A percentile compares a stretch with the other conserved stretches of the same genome.
phyloP scores from a whole-genome alignment of 1,284 basidiomycete species.

The Macrocystidia cucumis region DNA sequence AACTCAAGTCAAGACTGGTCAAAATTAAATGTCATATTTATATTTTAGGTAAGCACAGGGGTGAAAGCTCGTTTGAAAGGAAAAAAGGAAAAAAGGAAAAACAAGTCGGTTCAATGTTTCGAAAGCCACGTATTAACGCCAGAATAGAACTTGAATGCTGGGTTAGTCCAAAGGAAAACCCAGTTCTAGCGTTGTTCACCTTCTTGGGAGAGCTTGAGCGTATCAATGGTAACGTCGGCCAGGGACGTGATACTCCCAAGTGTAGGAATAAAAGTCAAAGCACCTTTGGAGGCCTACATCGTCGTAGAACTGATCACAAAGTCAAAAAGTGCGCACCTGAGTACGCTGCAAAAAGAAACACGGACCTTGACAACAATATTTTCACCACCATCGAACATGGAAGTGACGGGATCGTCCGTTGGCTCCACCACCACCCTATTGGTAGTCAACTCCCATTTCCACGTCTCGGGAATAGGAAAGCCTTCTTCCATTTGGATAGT shows the following conservation, averaged over 20 bases:
- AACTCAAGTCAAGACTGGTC: too few species aligned
- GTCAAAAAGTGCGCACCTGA: background rate
- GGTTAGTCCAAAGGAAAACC: too few species aligned
- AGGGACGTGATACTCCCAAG: slow-evolving; percentile 8
- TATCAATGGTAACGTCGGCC: slow-evolving; percentile 4
- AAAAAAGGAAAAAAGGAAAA: too few species aligned
- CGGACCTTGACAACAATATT: slow-evolving; percentile 7
- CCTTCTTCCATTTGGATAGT: background rate
- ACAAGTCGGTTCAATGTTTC: too few species aligned
- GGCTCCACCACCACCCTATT: slow-evolving; percentile 4
- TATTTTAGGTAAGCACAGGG: too few species aligned
- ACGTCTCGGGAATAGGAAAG: background rate
- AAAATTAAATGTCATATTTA: too few species aligned
- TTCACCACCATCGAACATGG: slow-evolving; percentile 7
- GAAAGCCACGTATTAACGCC: too few species aligned
- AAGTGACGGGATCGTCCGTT: slow-evolving; percentile 4
- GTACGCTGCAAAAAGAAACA: background rate
- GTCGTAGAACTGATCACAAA: background rate
- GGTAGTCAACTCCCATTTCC: background rate
- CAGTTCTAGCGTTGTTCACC: too few species aligned
- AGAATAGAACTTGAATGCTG: too few species aligned
- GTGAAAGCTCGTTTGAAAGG: too few species aligned
- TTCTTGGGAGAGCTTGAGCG: too few species aligned
- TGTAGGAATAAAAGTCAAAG: slow-evolving; percentile 2
- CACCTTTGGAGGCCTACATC: slow-evolving; percentile 3